Evolutionary conservation across 177 flowering plant species (phyloP).

Genomic region (Vitis hybrid): DNA sequence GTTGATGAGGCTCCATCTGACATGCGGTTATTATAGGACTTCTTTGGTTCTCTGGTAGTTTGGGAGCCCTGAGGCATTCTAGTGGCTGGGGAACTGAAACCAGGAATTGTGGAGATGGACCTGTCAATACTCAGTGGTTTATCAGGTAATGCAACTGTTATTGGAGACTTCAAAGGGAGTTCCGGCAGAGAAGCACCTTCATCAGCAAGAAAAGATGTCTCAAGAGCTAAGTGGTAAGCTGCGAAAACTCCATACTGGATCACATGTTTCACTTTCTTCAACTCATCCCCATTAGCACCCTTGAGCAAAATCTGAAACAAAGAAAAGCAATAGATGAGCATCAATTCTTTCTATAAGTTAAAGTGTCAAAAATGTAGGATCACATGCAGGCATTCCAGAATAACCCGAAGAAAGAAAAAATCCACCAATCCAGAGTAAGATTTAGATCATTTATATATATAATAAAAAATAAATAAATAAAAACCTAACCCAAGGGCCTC

Average conservation of each 20-base stretch:
- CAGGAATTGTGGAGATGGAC: slow-evolving; percentile 81
- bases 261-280: slow-evolving; percentile 94
- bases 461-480: no score
- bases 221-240: slow-evolving; percentile 92
- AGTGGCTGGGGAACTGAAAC: slow-evolving; percentile 40
- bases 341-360: neutral
- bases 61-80: slow-evolving; percentile 35
- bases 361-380: neutral
- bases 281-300: slow-evolving; percentile 87
- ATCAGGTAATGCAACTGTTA: slow-evolving; percentile 80
- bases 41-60: slow-evolving; percentile 26
- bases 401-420: neutral
- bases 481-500: neutral
- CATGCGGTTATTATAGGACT: slow-evolving; percentile 18
- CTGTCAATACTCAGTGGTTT: slow-evolving; percentile 62
- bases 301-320: slow-evolving; percentile 73
- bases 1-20: slow-evolving; percentile 18
- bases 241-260: slow-evolving; percentile 92
- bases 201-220: slow-evolving; percentile 97
- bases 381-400: neutral
- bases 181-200: slow-evolving; percentile 96
- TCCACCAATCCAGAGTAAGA: neutral
- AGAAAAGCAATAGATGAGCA: neutral
- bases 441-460: no score
- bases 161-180: slow-evolving; percentile 66